These are phyloP conservation scores for Phytophthora sp. DNA, from an alignment of 352 stramenopile genomes.

Conservation along the genomic window DNA sequence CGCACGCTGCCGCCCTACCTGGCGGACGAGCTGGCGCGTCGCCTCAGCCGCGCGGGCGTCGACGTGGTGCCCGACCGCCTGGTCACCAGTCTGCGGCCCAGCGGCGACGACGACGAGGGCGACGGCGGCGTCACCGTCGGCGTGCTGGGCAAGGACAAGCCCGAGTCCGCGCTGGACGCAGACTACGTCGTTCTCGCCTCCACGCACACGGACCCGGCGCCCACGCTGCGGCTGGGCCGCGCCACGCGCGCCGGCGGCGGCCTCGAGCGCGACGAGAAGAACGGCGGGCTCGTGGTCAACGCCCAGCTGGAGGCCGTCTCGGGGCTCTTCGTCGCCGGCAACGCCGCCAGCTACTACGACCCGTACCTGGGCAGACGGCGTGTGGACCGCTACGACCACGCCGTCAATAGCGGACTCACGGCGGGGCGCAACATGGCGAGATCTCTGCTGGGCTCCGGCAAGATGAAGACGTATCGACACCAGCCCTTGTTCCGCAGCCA, in stretches of 20 bases:
- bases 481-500: slow-evolving; percentile 90
- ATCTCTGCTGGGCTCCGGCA: slow-evolving; percentile 41
- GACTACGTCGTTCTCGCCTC: slow-evolving; percentile 94
- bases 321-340: slow-evolving; percentile 91
- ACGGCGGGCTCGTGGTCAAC: slow-evolving; percentile 92
- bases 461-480: slow-evolving; percentile 89
- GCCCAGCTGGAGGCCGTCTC: slow-evolving; percentile 88
- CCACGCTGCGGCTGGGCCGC: slow-evolving; percentile 67
- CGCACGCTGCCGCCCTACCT: slow-evolving; percentile 90
- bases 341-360: slow-evolving; percentile 91
- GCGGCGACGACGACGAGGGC: slow-evolving; percentile 46
- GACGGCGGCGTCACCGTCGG: slow-evolving; percentile 52
- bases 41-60: slow-evolving; percentile 65
- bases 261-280: slow-evolving; percentile 87
- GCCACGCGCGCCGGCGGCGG: slow-evolving; percentile 47
- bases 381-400: slow-evolving; percentile 93
- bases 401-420: slow-evolving; percentile 91
- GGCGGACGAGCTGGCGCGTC: slow-evolving; percentile 64
- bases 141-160: slow-evolving; percentile 72
- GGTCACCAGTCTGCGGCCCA: slow-evolving; percentile 79
- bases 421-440: slow-evolving; percentile 90
- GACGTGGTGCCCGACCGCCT: slow-evolving; percentile 71
- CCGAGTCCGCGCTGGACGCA: slow-evolving; percentile 61
- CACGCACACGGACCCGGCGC: slow-evolving; percentile 85
- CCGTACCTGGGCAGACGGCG: slow-evolving; percentile 83